Evolutionary conservation across 2,329 filamentous ascomycete species (phyloP).

Genomic region (Cladophialophora chaetospira): DNA sequence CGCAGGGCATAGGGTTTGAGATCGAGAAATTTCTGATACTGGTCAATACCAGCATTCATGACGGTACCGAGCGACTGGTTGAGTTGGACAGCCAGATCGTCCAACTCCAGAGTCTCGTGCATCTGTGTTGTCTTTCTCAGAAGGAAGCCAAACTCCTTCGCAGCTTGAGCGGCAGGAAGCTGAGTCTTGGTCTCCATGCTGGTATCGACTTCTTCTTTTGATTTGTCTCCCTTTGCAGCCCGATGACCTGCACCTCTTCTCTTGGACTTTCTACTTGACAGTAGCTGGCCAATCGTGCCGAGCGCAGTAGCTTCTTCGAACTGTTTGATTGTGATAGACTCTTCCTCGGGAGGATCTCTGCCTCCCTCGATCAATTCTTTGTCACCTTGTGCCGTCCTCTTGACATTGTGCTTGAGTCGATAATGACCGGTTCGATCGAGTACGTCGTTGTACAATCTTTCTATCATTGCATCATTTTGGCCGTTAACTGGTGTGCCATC

Average conservation of each 20-base stretch:
- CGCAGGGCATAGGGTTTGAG: constrained; percentile 84
- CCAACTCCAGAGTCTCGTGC: constrained; percentile 70
- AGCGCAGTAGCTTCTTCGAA: constrained; percentile 70
- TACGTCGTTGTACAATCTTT: constrained; percentile 92
- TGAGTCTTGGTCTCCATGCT: constrained; percentile 73
- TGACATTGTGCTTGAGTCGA: constrained; percentile 73
- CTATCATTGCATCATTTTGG: constrained; percentile 76
- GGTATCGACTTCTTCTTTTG: constrained; percentile 65
- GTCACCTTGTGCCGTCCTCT: constrained; percentile 78
- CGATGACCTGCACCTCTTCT: constrained; percentile 47
- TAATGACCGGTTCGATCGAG: constrained; percentile 88
- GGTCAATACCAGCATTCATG: constrained; percentile 84
- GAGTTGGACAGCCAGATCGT: constrained; percentile 61
- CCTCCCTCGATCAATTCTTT: constrained; percentile 78
- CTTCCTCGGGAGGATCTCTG: constrained; percentile 75
- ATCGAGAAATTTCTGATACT: constrained; percentile 82
- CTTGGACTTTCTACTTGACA: constrained; percentile 47
- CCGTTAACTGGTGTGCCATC: constrained; percentile 68
- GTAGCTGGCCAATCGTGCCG: constrained; percentile 50
- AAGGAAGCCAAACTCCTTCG: constrained; percentile 78
- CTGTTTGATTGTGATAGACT: constrained; percentile 69
- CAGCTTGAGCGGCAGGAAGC: constrained; percentile 75
- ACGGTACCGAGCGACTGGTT: constrained; percentile 83
- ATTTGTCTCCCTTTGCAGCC: constrained; percentile 59
- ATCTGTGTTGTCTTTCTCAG: constrained; percentile 65